Evolutionary conservation across 352 stramenopile genomes (phyloP), one percentile per base, ranked within the genome.

Genomic region (Aphanomyces astaci): DNA sequence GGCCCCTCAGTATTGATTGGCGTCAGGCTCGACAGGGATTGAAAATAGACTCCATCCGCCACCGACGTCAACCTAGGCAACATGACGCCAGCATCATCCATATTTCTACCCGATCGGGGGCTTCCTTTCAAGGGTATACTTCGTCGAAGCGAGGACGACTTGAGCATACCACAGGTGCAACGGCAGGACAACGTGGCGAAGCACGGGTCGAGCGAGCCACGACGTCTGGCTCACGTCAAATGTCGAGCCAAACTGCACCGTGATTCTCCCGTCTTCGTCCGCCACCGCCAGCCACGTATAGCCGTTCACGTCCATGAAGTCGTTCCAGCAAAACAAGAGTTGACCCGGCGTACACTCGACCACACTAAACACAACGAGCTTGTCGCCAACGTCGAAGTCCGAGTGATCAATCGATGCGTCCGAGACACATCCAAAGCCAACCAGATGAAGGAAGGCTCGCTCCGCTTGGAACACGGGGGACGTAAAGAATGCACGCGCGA

Each of bases 391-490:
- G 11, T 57, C 46, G 22, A 68, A 68, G 1, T 1, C 33, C 9
- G 55, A 5, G 0, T 2, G 1, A 4, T 32, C 62, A 24, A 68
- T 68, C 15, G 43, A 22, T 7, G 2, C 43, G 24, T 68, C 62
- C 15, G 31, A 13, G n/a, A 59, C 55, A 15, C n/a, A 13, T 17
- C 62, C 62, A 59, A 59, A 68, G 32, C 62, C 62, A 59, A 17
- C 22, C 3, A 59, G 33, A 31, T 33, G 10, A 4, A 68, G 32
- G 10, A 59, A 7, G 19, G 32, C n/a, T 11, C 62, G 62, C n/a
- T 68, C 62, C 17, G 48, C 43, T 59, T 68, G 62, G n/a, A 68
- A 68, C 15, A 68, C 43, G 11, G 62, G 62, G 27, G 62, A 68
- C 31, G 19, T 40, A 33, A 68, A 68, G 24, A 59, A 59, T 22